Conservation (phyloP, 495 filamentous ascomycete species). For the Letharia columbiana region DNA sequence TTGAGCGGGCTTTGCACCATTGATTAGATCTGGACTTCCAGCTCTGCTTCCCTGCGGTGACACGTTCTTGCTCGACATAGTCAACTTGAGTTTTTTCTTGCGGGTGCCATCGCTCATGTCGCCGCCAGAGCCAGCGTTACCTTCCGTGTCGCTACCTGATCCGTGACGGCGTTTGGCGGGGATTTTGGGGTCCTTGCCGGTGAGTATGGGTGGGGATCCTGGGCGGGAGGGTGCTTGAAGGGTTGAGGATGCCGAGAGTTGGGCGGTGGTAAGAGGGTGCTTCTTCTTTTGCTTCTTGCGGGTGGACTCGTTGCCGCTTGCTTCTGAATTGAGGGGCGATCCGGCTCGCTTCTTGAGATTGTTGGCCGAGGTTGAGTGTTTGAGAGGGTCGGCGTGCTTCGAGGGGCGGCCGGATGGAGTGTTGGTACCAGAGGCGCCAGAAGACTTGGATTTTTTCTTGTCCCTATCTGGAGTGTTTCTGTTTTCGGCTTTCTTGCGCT, state of each 20-base stretch:
- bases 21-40: constrained; percentile 42
- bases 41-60: constrained; percentile 50
- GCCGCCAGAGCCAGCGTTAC: constrained; percentile 51
- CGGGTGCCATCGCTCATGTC: constrained; percentile 64
- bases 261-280: constrained; percentile 30
- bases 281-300: constrained; percentile 84
- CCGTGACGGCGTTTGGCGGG: constrained; percentile 37
- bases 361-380: constrained; percentile 47
- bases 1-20: constrained; percentile 26
- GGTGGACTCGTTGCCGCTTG: constrained; percentile 79
- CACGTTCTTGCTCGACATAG: constrained; percentile 42
- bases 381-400: constrained; percentile 41
- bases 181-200: constrained; percentile 36
- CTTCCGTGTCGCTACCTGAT: constrained; percentile 74
- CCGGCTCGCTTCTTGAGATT: constrained; percentile 69
- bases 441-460: constrained; percentile 34
- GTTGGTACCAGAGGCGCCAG: constrained; percentile 56
- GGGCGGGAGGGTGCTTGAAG: constrained; percentile 51
- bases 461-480: constrained; percentile 26
- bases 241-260: constrained; percentile 34
- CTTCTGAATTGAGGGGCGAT: constrained; percentile 78
- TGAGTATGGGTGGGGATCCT: constrained; percentile 21
- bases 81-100: constrained; percentile 49
- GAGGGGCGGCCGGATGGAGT: constrained; percentile 60
- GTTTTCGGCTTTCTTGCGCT: constrained; percentile 39